Evolutionary conservation across 768 basidiomycete species (phyloP).

Genomic region (Tylopilus cervinicoccineus): DNA sequence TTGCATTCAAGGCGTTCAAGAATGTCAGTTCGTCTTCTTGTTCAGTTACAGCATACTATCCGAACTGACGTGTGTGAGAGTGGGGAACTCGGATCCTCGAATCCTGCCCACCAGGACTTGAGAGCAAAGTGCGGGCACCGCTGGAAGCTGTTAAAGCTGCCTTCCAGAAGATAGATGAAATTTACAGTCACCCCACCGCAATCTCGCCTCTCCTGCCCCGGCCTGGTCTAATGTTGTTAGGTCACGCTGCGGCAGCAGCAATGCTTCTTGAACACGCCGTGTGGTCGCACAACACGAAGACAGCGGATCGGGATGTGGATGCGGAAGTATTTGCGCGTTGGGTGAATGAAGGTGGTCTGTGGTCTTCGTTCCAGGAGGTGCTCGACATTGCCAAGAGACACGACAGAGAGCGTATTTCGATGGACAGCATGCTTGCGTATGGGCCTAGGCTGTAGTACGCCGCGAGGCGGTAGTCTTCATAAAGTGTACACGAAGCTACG

Average conservation of each 20-base stretch:
- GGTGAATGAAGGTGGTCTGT: conserved; percentile 40
- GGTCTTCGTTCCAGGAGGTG: conserved; percentile 24
- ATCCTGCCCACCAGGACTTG: conserved; percentile 38
- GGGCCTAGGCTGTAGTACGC: conserved; percentile 5
- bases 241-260: conserved; percentile 47
- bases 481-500: too few relatives aligned
- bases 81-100: conserved; percentile 48
- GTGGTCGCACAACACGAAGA: conserved; percentile 44
- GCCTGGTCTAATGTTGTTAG: conserved; percentile 56
- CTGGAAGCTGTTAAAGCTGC: conserved; percentile 36
- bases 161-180: conserved; percentile 36
- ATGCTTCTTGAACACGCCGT: conserved; percentile 67
- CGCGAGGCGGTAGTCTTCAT: background rate
- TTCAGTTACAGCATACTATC: background rate
- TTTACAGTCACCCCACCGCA: conserved; percentile 35
- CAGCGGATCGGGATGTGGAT: conserved; percentile 39
- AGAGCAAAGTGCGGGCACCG: conserved; percentile 22
- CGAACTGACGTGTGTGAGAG: conserved; percentile 28
- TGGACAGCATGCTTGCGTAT: conserved; percentile 17
- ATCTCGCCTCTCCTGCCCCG: conserved; percentile 49
- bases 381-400: background rate
- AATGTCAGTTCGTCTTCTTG: conserved; percentile 36
- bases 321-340: conserved; percentile 52
- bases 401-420: conserved; percentile 5
- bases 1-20: conserved; percentile 43